Percentiles rank a stretch among this genome's conserved stretches.
These are phyloP conservation scores for Imleria badia DNA, from an alignment of 768 basidiomycete genomes.

Conservation along the genomic window DNA sequence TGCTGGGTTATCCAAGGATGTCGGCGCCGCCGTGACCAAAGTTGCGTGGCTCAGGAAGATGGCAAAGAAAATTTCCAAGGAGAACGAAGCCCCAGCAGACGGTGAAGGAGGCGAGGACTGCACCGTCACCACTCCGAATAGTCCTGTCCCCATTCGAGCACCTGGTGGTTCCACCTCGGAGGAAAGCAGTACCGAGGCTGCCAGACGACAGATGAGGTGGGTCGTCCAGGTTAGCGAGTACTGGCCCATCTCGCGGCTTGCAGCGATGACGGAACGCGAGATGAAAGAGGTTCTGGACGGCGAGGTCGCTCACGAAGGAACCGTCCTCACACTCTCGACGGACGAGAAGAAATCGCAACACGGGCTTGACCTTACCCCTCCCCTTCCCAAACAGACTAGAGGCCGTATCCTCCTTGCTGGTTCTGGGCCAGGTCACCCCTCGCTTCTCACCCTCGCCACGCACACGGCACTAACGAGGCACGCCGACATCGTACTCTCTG, in stretches of 20 bases:
- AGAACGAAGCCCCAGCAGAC: constrained; percentile 16
- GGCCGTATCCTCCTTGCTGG: constrained; percentile 89
- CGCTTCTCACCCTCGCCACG: constrained; percentile 88
- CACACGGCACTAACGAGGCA: constrained; percentile 74
- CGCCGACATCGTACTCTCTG: constrained; percentile 88
- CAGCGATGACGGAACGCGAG: constrained; percentile 62
- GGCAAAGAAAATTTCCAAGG: constrained; percentile 38
- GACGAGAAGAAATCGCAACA: constrained; percentile 37
- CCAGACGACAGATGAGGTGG: constrained; percentile 81
- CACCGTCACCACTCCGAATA: constrained; percentile 58
- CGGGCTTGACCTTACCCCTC: constrained; percentile 19
- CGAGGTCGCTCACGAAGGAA: constrained; percentile 13
- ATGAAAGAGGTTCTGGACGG: constrained; percentile 64
- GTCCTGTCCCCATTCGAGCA: constrained; percentile 54
- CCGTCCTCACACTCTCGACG: constrained; percentile 21
- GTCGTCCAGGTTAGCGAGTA: constrained; percentile 96
- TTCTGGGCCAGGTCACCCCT: constrained; percentile 94
- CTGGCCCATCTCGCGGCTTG: constrained; percentile 81
- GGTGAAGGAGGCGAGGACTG: constrained; percentile 56
- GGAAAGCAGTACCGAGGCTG: constrained; percentile 45
- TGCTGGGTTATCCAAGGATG: constrained; percentile 63
- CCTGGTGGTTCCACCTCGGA: constrained; percentile 7
- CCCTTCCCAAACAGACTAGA: constrained; percentile 16
- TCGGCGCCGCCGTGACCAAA: constrained; percentile 72
- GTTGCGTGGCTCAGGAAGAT: constrained; percentile 67